phyloP scores from a whole-genome alignment of 2,329 filamentous ascomycete species.

The Mycogone perniciosa region DNA sequence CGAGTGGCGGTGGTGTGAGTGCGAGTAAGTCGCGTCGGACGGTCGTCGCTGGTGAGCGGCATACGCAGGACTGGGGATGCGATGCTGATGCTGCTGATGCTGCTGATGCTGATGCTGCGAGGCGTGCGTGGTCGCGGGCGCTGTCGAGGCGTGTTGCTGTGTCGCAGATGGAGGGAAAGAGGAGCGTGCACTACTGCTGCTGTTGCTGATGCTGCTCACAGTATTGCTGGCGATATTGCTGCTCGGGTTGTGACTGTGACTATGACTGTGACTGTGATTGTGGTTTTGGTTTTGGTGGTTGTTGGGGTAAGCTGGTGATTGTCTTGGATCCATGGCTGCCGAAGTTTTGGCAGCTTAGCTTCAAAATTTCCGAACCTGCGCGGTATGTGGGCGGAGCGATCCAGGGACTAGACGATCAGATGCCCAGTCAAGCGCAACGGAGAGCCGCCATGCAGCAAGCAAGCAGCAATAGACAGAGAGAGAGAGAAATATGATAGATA shows the following conservation, averaged over 20 bases:
- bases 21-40: conserved; percentile 34
- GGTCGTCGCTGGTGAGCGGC: conserved; percentile 30
- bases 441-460: neutral
- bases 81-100: conserved; percentile 13
- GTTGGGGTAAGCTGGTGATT: conserved; percentile 13
- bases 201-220: too few relatives aligned
- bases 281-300: neutral
- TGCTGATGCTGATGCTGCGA: conserved; percentile 19
- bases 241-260: neutral
- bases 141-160: neutral
- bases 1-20: conserved; percentile 25
- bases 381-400: conserved; percentile 6
- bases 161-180: conserved; percentile 5
- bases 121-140: conserved; percentile 8
- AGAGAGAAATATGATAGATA: too few relatives aligned
- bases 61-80: conserved; percentile 21
- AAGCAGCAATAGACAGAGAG: neutral
- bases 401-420: conserved; percentile 1
- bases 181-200: neutral
- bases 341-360: conserved; percentile 15
- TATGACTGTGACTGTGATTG: neutral
- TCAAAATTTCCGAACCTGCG: conserved; percentile 8
- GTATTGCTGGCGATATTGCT: neutral
- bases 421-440: neutral
- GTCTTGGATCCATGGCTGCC: conserved; percentile 15